Conservation (phyloP, 139 green algal species). For the Asterochloris erici region DNA sequence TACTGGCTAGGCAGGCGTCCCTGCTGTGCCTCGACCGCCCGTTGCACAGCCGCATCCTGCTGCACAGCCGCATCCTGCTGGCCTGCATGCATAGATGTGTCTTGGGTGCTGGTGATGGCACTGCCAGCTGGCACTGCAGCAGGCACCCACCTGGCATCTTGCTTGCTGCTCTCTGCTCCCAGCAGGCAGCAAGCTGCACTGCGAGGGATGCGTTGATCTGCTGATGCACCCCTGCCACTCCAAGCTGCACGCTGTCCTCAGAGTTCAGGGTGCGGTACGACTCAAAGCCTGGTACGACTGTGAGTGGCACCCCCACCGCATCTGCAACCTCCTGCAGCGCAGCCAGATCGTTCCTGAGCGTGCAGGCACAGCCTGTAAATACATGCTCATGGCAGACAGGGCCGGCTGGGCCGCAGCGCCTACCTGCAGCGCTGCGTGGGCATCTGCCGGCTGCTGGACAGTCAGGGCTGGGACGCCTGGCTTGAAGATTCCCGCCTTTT, state of each 20-base stretch:
- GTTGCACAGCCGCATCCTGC: too few species aligned
- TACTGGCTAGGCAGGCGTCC: slow-evolving; percentile 55
- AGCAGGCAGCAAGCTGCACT: slow-evolving; percentile 67
- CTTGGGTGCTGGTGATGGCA: too few species aligned
- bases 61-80: too few species aligned
- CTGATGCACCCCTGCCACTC: slow-evolving; percentile 83
- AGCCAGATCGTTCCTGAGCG: neutral
- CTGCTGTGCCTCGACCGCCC: slow-evolving; percentile 21
- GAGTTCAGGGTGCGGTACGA: slow-evolving; percentile 13
- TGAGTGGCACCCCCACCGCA: slow-evolving; percentile 30
- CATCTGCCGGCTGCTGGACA: slow-evolving; percentile 75
- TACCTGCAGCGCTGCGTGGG: slow-evolving; percentile 58
- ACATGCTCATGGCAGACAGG: neutral
- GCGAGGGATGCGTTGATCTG: slow-evolving; percentile 82
- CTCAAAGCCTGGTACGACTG: slow-evolving; percentile 29
- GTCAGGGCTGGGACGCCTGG: slow-evolving; percentile 61
- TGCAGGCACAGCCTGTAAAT: too few species aligned
- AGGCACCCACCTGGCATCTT: too few species aligned
- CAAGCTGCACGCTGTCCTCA: slow-evolving; percentile 42
- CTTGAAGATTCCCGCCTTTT: slow-evolving; percentile 97
- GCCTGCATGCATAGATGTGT: too few species aligned
- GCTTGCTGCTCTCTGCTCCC: slow-evolving; percentile 40
- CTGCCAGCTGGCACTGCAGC: too few species aligned
- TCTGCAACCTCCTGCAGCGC: slow-evolving; percentile 27
- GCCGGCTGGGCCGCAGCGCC: too few species aligned